Evolutionary conservation across 257 asterid species (phyloP), one percentile per base, ranked within the genome.

Genomic region (Linaria vulgaris): DNA sequence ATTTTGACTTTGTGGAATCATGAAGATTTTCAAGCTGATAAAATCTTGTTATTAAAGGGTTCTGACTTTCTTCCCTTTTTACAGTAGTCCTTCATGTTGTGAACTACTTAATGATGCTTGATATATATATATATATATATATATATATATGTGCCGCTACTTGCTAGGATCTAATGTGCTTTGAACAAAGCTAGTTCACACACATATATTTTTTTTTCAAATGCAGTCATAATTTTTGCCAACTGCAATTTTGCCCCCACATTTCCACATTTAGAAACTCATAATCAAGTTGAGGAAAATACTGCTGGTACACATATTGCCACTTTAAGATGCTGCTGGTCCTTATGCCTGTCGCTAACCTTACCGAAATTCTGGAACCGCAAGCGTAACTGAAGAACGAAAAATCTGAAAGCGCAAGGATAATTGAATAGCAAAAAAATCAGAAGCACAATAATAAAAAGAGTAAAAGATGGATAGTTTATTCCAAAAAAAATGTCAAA

Each of bases 281-380:
- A 47, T 45, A 46, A 50, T 60, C 56, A 61, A 47, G 58, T 21
- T 74, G 21, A 55, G 66, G 39, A n/a, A 13, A 59, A 45, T 24
- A 47, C 23, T 37, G 43, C 31, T 41, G 15, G 24, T 34, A 23
- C n/a, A 31, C 1, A 44, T n/a, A 6, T 25, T n/a, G 19, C 31
- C 73, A 55, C 7, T 37, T 58, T 58, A 34, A 68, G 43, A 76
- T 68, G 67, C 67, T 19, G 47, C 72, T 75, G 68, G 72, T 68
- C 76, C 69, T 41, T 67, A 20, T 53, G 44, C 30, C 55, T 61
- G 72, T 49, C 64, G 17, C 25, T 56, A 12, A 22, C 56, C 15
- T 63, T 61, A 51, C 22, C 58, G 25, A 56, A 7, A 3, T 34
- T 34, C 41, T 34, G 1, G 9, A 34, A 34, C 5, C 9, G 34